A percentile compares a stretch with the other conserved stretches of the same genome.
Evolutionary conservation across 768 basidiomycete species (phyloP).

Genomic region (Lepiota brunneoincarnata): DNA sequence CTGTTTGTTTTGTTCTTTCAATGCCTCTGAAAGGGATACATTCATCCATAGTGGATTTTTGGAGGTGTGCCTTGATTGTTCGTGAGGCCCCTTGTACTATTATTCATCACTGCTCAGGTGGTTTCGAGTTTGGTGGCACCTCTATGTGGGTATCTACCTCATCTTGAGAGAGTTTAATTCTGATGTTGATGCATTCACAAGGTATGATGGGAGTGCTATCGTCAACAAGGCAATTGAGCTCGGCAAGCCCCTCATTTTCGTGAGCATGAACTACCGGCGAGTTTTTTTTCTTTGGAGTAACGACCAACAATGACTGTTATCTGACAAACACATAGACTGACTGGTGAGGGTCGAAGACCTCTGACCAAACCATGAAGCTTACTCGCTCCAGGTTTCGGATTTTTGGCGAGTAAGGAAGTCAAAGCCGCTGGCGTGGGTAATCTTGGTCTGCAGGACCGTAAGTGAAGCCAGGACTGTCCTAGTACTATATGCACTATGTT

Average conservation of each 20-base stretch:
- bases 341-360: too few species aligned
- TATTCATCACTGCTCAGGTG: slow-evolving; percentile 12
- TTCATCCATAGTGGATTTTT: slow-evolving; percentile 41
- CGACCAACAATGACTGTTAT: neutral
- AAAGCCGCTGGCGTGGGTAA: slow-evolving; percentile 39
- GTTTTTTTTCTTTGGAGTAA: neutral
- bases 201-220: slow-evolving; percentile 40
- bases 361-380: too few species aligned
- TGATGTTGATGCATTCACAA: slow-evolving; percentile 12
- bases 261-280: slow-evolving; percentile 12
- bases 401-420: slow-evolving; percentile 38
- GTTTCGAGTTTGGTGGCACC: slow-evolving; percentile 22
- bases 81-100: neutral
- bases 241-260: slow-evolving; percentile 27
- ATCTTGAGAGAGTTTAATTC: neutral
- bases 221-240: slow-evolving; percentile 42
- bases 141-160: slow-evolving; percentile 11
- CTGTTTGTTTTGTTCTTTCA: neutral
- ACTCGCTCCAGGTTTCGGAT: slow-evolving; percentile 30
- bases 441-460: slow-evolving; percentile 50
- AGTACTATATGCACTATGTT: too few species aligned
- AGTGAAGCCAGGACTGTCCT: neutral
- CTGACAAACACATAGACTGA: neutral
- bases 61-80: slow-evolving; percentile 29
- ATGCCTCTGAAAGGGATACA: neutral